Evolutionary conservation across 768 basidiomycete genomes (phyloP).

Genomic region (Termitomyces sp.): DNA sequence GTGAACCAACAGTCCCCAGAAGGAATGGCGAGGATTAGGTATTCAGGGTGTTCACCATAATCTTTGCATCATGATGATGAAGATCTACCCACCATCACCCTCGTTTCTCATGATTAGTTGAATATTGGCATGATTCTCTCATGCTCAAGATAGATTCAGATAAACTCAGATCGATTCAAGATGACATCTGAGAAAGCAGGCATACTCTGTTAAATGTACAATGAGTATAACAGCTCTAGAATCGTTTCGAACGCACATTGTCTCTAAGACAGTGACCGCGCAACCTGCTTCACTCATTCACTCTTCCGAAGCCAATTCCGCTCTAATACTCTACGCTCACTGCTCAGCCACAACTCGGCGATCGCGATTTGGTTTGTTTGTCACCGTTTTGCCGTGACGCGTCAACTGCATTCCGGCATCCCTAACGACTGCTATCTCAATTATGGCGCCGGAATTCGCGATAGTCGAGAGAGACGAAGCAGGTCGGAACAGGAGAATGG

Average conservation of each 20-base stretch:
- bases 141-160: not conserved
- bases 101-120: not conserved
- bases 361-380: not conserved
- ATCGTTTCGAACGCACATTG: no score
- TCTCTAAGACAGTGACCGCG: no score
- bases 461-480: constrained; percentile 16
- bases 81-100: not conserved
- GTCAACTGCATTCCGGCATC: not conserved
- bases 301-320: no score
- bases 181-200: not conserved
- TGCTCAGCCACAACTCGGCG: no score
- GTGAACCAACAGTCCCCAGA: not conserved
- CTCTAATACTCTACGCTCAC: no score
- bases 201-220: not conserved
- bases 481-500: constrained; percentile 10
- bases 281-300: no score
- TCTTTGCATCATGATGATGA: not conserved
- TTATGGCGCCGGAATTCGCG: no score
- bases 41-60: not conserved
- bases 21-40: not conserved
- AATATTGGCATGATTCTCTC: not conserved
- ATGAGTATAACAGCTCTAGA: no score
- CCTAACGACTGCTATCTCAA: no score
- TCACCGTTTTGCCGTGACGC: no score
- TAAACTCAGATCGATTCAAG: not conserved